Percentiles rank a stretch among this genome's conserved stretches.
Evolutionary conservation across 331 rosid species (phyloP).

Genomic region (Cydonia oblonga): DNA sequence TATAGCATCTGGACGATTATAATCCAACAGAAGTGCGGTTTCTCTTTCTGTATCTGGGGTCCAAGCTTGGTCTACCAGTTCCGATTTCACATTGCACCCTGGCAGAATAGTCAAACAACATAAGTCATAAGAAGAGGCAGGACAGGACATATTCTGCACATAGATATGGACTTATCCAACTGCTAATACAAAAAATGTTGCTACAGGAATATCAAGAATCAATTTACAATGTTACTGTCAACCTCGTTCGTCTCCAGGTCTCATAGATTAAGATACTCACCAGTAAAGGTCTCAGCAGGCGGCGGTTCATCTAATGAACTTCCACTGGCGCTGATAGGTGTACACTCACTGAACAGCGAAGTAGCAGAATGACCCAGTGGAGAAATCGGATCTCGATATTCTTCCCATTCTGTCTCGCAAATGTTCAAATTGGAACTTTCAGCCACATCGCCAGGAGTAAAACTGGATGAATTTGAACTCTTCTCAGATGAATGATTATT

Average conservation of each 20-base stretch:
- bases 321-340: conserved; percentile 42
- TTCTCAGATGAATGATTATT: conserved; percentile 49
- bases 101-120: conserved; percentile 21
- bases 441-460: conserved; percentile 47
- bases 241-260: conserved; percentile 6
- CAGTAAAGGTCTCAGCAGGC: conserved; percentile 35
- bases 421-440: conserved; percentile 41
- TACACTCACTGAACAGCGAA: conserved; percentile 45
- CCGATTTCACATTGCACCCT: conserved; percentile 40
- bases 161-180: background rate
- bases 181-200: background rate
- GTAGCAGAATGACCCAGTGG: conserved; percentile 53
- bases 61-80: conserved; percentile 33
- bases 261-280: conserved; percentile 33
- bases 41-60: conserved; percentile 33
- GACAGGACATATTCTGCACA: background rate
- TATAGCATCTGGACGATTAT: conserved; percentile 45
- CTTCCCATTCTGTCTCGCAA: conserved; percentile 54
- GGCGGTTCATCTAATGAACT: conserved; percentile 53
- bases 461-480: conserved; percentile 60
- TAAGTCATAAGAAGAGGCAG: background rate
- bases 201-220: background rate
- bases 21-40: conserved; percentile 10
- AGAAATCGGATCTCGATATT: conserved; percentile 45
- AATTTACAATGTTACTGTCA: background rate